These are phyloP conservation scores for Austroboletus niveus DNA, from an alignment of 1,284 basidiomycete genomes.

Conservation along the genomic window DNA sequence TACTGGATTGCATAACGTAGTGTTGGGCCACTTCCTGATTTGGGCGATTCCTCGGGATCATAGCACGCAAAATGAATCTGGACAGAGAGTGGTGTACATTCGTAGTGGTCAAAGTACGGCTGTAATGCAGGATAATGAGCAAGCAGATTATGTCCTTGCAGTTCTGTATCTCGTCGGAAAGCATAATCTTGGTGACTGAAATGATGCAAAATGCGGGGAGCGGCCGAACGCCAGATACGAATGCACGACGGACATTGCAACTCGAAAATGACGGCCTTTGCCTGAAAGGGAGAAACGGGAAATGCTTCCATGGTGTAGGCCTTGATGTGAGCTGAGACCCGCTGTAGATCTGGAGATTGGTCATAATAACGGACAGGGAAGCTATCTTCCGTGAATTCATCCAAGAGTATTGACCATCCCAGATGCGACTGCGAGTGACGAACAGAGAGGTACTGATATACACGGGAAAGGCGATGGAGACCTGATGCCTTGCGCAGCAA, in stretches of 20 bases:
- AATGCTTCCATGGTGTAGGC: too few species aligned
- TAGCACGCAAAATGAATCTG: background rate
- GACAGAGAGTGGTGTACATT: background rate
- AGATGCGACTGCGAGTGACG: background rate
- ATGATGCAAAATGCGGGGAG: background rate
- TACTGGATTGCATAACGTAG: background rate
- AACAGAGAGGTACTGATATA: background rate
- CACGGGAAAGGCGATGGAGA: background rate
- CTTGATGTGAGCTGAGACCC: too few species aligned
- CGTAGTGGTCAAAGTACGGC: background rate
- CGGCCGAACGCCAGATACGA: conserved; percentile 6
- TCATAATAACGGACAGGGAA: conserved; percentile 9
- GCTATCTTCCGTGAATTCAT: conserved; percentile 24
- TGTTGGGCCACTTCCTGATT: too few species aligned
- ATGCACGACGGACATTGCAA: conserved; percentile 1
- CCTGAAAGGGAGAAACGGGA: too few species aligned
- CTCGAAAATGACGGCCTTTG: background rate
- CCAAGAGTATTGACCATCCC: background rate
- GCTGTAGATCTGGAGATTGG: background rate
- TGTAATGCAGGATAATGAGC: background rate
- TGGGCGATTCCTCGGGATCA: background rate
- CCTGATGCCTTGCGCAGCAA: background rate
- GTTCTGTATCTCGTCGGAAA: conserved; percentile 15
- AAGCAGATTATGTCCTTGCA: background rate
- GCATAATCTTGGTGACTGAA: background rate